These are phyloP conservation scores for Candida gorgasii DNA, from an alignment of 805 yeast genomes.

Conservation along the genomic window DNA sequence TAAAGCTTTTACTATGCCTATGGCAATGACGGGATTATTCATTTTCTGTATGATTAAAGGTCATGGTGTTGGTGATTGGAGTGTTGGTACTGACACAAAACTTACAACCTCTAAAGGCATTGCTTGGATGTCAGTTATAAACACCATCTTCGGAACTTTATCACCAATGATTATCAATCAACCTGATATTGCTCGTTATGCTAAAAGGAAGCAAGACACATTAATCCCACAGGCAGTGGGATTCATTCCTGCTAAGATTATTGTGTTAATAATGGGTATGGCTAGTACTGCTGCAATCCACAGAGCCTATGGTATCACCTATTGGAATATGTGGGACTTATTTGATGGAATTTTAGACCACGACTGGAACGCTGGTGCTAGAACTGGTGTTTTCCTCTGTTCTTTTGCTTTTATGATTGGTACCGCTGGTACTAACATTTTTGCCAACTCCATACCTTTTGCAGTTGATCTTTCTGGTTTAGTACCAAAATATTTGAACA, in stretches of 20 bases:
- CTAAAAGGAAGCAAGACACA: constrained; percentile 14
- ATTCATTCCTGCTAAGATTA: constrained; percentile 16
- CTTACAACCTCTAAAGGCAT: constrained; percentile 10
- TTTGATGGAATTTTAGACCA: constrained; percentile 24
- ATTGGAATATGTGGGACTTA: constrained; percentile 30
- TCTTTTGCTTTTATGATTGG: constrained; percentile 18
- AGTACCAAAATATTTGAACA: constrained; percentile 26
- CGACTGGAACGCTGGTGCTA: constrained; percentile 26
- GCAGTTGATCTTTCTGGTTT: constrained; percentile 26
- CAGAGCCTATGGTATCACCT: constrained; percentile 20
- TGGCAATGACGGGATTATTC: constrained; percentile 15
- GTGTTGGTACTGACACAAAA: constrained; percentile 8
- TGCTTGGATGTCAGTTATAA: constrained; percentile 15
- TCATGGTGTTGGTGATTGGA: constrained; percentile 16
- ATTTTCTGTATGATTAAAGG: constrained; percentile 15
- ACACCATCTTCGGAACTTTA: constrained; percentile 16
- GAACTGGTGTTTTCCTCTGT: constrained; percentile 23
- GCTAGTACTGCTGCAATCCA: constrained; percentile 11
- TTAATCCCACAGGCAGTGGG: constrained; percentile 16
- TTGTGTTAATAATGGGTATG: constrained; percentile 17
- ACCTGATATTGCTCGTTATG: constrained; percentile 17
- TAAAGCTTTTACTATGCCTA: constrained; percentile 14
- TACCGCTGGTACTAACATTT: constrained; percentile 29
- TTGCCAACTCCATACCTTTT: constrained; percentile 24
- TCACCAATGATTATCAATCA: constrained; percentile 19